A percentile compares a stretch with the other conserved stretches of the same genome.
These are phyloP conservation scores for Clarireedia paspali DNA, from an alignment of 2,329 filamentous ascomycete genomes.

Conservation along the genomic window DNA sequence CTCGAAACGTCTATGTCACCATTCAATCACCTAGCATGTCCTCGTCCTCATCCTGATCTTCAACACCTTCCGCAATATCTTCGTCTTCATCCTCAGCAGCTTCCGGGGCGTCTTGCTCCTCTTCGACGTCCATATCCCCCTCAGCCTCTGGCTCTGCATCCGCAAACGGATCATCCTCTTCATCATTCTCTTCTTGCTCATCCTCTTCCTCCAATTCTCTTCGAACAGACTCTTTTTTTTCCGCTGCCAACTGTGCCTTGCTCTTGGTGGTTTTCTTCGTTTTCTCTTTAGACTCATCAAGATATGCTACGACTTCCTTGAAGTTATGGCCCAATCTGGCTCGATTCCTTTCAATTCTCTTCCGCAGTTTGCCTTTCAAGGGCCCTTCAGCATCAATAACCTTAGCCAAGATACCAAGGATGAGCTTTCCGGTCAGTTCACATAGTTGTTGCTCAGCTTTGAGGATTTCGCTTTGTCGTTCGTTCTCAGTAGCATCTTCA, in stretches of 20 bases:
- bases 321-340: slow-evolving; percentile 76
- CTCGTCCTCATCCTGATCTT: slow-evolving; percentile 26
- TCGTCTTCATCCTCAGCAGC: slow-evolving; percentile 33
- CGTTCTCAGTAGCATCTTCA: slow-evolving; percentile 44
- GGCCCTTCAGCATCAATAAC: slow-evolving; percentile 61
- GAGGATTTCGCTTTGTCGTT: slow-evolving; percentile 58
- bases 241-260: slow-evolving; percentile 36
- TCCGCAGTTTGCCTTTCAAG: slow-evolving; percentile 55
- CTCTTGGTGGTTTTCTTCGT: slow-evolving; percentile 29
- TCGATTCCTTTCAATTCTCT: slow-evolving; percentile 71
- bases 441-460: slow-evolving; percentile 81
- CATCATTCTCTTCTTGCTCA: slow-evolving; percentile 18
- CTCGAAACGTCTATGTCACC: background rate
- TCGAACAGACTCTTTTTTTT: slow-evolving; percentile 36
- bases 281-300: slow-evolving; percentile 61
- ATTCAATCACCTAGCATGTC: slow-evolving; percentile 37
- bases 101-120: slow-evolving; percentile 44
- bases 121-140: slow-evolving; percentile 42
- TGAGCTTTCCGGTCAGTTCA: slow-evolving; percentile 75
- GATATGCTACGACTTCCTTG: slow-evolving; percentile 71
- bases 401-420: slow-evolving; percentile 68
- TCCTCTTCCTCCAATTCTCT: slow-evolving; percentile 23
- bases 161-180: slow-evolving; percentile 35
- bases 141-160: slow-evolving; percentile 47
- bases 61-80: slow-evolving; percentile 22